Evolutionary conservation across 257 asterid species (phyloP).

Genomic region (Forsythia viridissima): DNA sequence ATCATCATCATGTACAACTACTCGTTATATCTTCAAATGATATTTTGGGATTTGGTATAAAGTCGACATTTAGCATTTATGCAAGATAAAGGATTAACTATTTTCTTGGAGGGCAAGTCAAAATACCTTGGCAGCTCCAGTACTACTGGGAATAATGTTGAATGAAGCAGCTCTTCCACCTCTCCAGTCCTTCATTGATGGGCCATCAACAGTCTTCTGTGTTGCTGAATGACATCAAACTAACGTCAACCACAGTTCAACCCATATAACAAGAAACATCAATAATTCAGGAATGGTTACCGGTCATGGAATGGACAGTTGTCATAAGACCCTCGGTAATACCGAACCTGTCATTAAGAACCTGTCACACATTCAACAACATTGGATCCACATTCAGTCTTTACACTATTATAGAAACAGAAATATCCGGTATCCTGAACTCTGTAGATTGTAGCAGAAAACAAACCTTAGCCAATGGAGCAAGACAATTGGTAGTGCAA

Average conservation of each 20-base stretch:
- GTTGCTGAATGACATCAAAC: conserved; percentile 20
- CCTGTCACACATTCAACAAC: conserved; percentile 45
- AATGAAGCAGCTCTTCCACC: conserved; percentile 35
- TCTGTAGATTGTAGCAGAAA: background rate
- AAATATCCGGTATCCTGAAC: background rate
- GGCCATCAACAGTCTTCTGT: conserved; percentile 37
- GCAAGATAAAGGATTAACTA: no score
- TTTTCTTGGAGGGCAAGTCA: background rate
- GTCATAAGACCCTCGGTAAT: conserved; percentile 79
- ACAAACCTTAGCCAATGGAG: conserved; percentile 78
- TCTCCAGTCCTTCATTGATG: conserved; percentile 37
- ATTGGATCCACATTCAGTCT: background rate
- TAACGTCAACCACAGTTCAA: background rate
- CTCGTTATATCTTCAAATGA: no score
- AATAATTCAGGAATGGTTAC: conserved; percentile 23
- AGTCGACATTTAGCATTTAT: no score
- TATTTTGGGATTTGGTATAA: no score
- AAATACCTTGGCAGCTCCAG: conserved; percentile 36
- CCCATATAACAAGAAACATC: background rate
- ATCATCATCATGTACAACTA: no score
- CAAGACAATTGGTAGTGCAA: conserved; percentile 88
- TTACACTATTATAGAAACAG: background rate
- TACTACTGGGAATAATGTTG: conserved; percentile 35
- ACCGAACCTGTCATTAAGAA: conserved; percentile 77
- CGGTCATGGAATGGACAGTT: conserved; percentile 57